Evolutionary conservation across 75 land plant genomes (phyloP).

Genomic region (Pinus tabuliformis): DNA sequence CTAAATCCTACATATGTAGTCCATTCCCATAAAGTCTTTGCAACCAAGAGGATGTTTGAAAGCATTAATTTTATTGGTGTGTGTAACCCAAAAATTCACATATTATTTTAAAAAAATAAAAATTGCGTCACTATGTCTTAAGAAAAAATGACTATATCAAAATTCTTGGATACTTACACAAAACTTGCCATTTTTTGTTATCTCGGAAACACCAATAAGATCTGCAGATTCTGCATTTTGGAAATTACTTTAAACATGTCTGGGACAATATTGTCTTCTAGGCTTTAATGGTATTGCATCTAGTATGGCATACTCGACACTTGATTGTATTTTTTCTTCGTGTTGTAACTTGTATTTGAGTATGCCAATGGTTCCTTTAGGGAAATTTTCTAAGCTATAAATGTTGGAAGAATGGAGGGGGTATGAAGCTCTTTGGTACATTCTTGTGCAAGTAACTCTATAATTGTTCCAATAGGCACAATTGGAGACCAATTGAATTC

Average conservation of each 20-base stretch:
- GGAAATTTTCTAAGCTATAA: not conserved
- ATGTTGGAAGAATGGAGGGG: not conserved
- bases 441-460: not conserved
- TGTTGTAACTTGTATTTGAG: not conserved
- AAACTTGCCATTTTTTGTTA: too few species aligned
- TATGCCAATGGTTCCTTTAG: not conserved
- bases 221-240: not conserved
- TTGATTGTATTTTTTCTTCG: not conserved
- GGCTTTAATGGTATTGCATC: not conserved
- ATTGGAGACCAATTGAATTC: slow-evolving; percentile 1
- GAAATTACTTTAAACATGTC: not conserved
- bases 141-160: too few species aligned
- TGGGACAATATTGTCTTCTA: not conserved
- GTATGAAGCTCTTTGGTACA: slow-evolving; percentile 1
- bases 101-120: too few species aligned
- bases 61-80: too few species aligned
- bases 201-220: too few species aligned
- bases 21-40: too few species aligned
- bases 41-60: too few species aligned
- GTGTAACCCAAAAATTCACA: too few species aligned
- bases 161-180: too few species aligned
- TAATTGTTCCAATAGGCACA: not conserved
- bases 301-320: not conserved
- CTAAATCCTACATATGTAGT: too few species aligned
- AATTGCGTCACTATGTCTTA: too few species aligned